A percentile compares a stretch with the other conserved stretches of the same genome.
Conservation (phyloP, 2,329 filamentous ascomycete genomes). For the Penicillium sp. region DNA sequence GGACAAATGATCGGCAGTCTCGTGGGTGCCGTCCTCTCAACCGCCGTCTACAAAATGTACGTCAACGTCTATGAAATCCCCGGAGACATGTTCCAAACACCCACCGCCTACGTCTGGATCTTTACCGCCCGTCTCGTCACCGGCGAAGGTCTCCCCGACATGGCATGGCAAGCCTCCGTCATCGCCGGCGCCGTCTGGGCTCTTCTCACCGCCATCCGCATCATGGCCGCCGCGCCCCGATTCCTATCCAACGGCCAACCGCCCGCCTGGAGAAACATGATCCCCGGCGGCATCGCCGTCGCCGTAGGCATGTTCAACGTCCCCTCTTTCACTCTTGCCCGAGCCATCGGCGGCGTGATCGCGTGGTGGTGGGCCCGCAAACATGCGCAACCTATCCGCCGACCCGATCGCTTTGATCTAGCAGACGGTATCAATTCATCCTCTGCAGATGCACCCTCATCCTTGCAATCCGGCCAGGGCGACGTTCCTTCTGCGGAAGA, state of each 20-base stretch:
- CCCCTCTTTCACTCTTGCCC: conserved; percentile 86
- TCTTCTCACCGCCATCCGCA: conserved; percentile 62
- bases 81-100: conserved; percentile 83
- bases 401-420: neutral
- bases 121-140: conserved; percentile 93
- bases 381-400: conserved; percentile 15
- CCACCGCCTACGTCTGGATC: conserved; percentile 94
- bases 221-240: conserved; percentile 41
- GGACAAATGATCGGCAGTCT: conserved; percentile 89
- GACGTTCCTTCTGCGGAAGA: conserved; percentile 38
- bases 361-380: conserved; percentile 70
- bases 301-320: conserved; percentile 98
- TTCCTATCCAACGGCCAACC: conserved; percentile 29
- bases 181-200: conserved; percentile 71
- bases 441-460: neutral
- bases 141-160: conserved; percentile 75
- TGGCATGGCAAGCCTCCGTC: conserved; percentile 74
- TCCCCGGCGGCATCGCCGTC: conserved; percentile 83
- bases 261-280: conserved; percentile 60
- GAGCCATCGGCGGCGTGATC: conserved; percentile 70
- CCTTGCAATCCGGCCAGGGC: neutral
- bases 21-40: conserved; percentile 77
- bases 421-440: conserved; percentile 1
- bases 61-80: conserved; percentile 85
- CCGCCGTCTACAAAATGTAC: conserved; percentile 83